phyloP scores from a whole-genome alignment of 2,329 filamentous ascomycete species.

The Cercospora sojina region DNA sequence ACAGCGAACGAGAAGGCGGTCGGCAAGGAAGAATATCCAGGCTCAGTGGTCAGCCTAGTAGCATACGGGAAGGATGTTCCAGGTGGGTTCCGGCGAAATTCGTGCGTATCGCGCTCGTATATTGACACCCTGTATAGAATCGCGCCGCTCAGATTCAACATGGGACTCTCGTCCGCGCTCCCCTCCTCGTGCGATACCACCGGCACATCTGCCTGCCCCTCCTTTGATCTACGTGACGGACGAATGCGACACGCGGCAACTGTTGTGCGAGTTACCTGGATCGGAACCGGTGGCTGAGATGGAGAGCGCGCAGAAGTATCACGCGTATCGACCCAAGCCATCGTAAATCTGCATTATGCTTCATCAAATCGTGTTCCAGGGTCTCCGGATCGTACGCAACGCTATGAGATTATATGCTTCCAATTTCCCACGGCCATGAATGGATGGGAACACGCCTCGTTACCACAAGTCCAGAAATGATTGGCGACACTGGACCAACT shows the following conservation, averaged over 20 bases:
- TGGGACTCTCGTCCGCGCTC: background rate
- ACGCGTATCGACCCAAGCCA: slow-evolving; percentile 5
- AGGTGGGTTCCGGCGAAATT: background rate
- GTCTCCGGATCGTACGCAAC: background rate
- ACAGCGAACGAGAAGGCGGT: background rate
- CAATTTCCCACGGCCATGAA: background rate
- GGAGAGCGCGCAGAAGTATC: slow-evolving; percentile 8
- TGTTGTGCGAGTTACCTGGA: slow-evolving; percentile 3
- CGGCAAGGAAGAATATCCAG: background rate
- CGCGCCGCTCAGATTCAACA: background rate
- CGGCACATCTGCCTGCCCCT: slow-evolving; percentile 1
- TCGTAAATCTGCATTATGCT: background rate
- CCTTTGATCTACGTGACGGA: slow-evolving; percentile 8
- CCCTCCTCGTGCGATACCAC: background rate
- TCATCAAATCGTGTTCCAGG: background rate
- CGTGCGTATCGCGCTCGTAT: background rate
- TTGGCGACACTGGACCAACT: background rate
- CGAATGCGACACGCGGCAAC: background rate
- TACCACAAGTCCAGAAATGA: background rate
- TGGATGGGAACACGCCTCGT: background rate
- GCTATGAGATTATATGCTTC: background rate
- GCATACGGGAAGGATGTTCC: slow-evolving; percentile 2
- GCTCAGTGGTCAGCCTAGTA: slow-evolving; percentile 9
- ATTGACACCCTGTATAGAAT: background rate
- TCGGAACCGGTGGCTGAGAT: slow-evolving; percentile 1